phyloP scores from a whole-genome alignment of 2,329 filamentous ascomycete genomes.

The Didymosphaeria variabile region DNA sequence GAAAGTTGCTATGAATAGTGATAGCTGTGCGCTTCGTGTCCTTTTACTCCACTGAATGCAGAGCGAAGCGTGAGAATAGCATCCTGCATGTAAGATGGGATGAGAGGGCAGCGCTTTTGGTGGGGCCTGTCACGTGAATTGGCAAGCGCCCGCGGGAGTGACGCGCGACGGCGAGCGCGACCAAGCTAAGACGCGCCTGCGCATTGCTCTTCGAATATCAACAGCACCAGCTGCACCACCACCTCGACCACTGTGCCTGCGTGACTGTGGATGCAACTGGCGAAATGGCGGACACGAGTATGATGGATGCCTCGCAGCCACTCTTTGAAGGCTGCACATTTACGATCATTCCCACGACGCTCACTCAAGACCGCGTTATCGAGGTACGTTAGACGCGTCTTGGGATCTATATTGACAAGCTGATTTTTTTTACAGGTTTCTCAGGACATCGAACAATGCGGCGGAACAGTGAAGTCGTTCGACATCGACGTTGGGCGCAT shows the following conservation, averaged over 20 bases:
- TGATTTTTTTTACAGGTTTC: constrained; percentile 53
- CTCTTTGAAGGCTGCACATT: constrained; percentile 54
- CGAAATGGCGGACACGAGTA: constrained; percentile 45
- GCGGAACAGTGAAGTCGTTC: constrained; percentile 57
- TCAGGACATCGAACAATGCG: constrained; percentile 57
- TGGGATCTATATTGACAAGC: constrained; percentile 13
- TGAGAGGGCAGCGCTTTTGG: neutral
- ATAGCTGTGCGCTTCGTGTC: neutral
- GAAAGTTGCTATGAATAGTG: neutral
- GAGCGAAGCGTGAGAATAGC: neutral
- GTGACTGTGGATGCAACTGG: constrained; percentile 7
- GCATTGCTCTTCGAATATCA: neutral
- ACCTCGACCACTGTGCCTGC: constrained; percentile 8
- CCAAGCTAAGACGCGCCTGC: constrained; percentile 1
- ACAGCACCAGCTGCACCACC: constrained; percentile 11
- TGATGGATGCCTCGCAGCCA: constrained; percentile 39
- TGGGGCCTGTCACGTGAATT: neutral
- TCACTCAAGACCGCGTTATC: constrained; percentile 38
- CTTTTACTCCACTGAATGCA: neutral
- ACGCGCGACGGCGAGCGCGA: constrained; percentile 2
- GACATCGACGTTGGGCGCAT: constrained; percentile 51
- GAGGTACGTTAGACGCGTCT: constrained; percentile 41
- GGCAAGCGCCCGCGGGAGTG: neutral
- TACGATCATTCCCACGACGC: constrained; percentile 54
- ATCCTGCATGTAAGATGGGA: neutral